A percentile compares a stretch with the other conserved stretches of the same genome.
phyloP scores from a whole-genome alignment of 2,329 filamentous ascomycete genomes.

The Venturia effusa region DNA sequence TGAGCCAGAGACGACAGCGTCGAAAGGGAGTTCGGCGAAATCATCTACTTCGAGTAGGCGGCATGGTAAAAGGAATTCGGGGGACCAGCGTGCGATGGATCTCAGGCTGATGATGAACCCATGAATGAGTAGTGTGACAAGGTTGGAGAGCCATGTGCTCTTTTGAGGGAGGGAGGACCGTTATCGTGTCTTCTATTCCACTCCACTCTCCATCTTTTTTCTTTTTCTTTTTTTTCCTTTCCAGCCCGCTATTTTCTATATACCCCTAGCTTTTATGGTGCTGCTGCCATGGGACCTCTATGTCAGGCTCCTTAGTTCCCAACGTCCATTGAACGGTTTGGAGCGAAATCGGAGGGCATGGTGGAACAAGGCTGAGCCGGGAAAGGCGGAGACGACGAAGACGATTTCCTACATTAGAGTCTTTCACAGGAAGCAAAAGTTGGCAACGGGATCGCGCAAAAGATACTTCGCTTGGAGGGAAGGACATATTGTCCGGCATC shows the following conservation, averaged over 20 bases:
- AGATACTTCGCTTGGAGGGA: not conserved
- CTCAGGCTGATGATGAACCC: slow-evolving; percentile 4
- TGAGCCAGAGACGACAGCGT: not conserved
- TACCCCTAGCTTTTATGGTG: not conserved
- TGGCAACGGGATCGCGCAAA: not conserved
- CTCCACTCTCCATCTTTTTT: not conserved
- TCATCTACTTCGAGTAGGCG: not conserved
- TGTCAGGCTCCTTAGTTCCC: not conserved
- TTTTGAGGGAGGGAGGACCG: not conserved
- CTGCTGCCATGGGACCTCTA: not conserved
- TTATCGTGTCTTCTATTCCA: no score
- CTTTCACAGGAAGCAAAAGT: not conserved
- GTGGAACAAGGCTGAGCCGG: not conserved
- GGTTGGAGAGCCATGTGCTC: not conserved
- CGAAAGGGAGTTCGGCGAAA: not conserved
- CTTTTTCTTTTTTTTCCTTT: not conserved
- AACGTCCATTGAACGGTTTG: not conserved
- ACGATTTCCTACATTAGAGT: not conserved
- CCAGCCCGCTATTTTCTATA: not conserved
- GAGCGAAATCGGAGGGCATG: not conserved
- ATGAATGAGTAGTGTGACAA: not conserved
- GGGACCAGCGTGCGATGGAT: not conserved
- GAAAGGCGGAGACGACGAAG: not conserved
- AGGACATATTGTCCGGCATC: not conserved
- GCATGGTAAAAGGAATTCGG: not conserved